Evolutionary conservation across 176 grass and related monocot genomes (phyloP).

Genomic region (Ensete ventricosum): DNA sequence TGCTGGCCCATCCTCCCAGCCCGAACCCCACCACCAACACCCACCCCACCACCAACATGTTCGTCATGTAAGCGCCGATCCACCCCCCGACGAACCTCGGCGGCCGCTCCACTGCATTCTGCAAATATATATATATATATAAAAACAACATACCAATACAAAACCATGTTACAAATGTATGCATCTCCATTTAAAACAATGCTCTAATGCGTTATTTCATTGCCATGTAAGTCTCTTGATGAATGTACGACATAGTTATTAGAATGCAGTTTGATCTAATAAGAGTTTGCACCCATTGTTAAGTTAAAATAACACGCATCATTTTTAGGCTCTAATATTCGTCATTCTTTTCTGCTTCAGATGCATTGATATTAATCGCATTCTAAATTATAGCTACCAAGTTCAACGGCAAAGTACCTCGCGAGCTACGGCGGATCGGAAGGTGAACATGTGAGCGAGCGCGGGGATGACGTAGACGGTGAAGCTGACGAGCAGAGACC

Average conservation of each 20-base stretch:
- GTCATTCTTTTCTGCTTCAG: too few relatives aligned
- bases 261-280: too few relatives aligned
- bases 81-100: conserved; percentile 71
- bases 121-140: conserved; percentile 5
- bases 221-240: too few relatives aligned
- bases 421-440: conserved; percentile 67
- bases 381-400: neutral
- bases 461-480: conserved; percentile 97
- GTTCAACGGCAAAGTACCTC: conserved; percentile 34
- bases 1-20: conserved; percentile 95
- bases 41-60: conserved; percentile 85
- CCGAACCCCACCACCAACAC: conserved; percentile 98
- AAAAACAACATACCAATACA: too few relatives aligned
- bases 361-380: too few relatives aligned
- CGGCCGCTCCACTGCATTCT: conserved; percentile 78
- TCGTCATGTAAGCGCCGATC: conserved; percentile 72
- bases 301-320: too few relatives aligned
- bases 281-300: too few relatives aligned
- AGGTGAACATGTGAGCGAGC: conserved; percentile 81
- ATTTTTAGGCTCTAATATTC: too few relatives aligned
- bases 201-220: too few relatives aligned
- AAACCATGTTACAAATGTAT: too few relatives aligned
- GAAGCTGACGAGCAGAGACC: conserved; percentile 85
- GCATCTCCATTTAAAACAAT: too few relatives aligned
- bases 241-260: too few relatives aligned